These are phyloP conservation scores for Ceratobasidium sp. DNA, from an alignment of 1,284 basidiomycete species.

Conservation along the genomic window DNA sequence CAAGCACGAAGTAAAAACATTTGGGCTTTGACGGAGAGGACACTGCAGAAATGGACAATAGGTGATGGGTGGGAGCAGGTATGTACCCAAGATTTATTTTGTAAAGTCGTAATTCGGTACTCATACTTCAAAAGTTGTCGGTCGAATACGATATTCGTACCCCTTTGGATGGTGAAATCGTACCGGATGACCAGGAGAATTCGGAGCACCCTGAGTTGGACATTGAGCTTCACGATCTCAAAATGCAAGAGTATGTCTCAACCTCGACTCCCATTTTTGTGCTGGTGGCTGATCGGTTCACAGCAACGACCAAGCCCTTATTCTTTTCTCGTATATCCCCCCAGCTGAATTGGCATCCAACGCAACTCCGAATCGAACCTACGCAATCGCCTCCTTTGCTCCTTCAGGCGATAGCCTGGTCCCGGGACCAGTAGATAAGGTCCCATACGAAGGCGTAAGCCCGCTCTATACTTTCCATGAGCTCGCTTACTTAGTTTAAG, in stretches of 20 bases:
- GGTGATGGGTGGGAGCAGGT: slow-evolving; percentile 49
- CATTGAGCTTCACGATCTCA: slow-evolving; percentile 62
- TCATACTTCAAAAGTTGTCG: neutral
- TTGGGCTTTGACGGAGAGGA: slow-evolving; percentile 47
- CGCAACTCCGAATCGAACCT: slow-evolving; percentile 65
- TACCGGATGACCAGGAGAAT: slow-evolving; percentile 35
- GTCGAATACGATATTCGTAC: slow-evolving; percentile 34
- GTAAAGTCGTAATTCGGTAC: neutral
- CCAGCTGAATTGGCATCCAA: slow-evolving; percentile 61
- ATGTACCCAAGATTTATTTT: neutral
- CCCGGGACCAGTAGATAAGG: slow-evolving; percentile 63
- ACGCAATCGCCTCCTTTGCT: slow-evolving; percentile 64
- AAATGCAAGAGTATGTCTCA: slow-evolving; percentile 31
- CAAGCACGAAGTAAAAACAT: slow-evolving; percentile 46
- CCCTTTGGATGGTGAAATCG: slow-evolving; percentile 2
- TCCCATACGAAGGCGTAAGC: slow-evolving; percentile 80
- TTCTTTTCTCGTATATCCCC: slow-evolving; percentile 69
- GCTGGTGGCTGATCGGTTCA: slow-evolving; percentile 28
- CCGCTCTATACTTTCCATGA: slow-evolving; percentile 20
- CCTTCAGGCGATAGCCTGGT: slow-evolving; percentile 59
- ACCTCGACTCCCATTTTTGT: neutral
- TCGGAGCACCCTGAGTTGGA: slow-evolving; percentile 58
- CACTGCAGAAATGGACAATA: slow-evolving; percentile 48
- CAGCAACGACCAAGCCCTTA: slow-evolving; percentile 64
- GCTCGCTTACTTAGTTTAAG: neutral